Base-by-base conservation (phyloP, 176 grass and related monocot genomes). In the Pontederia paniculata region DNA sequence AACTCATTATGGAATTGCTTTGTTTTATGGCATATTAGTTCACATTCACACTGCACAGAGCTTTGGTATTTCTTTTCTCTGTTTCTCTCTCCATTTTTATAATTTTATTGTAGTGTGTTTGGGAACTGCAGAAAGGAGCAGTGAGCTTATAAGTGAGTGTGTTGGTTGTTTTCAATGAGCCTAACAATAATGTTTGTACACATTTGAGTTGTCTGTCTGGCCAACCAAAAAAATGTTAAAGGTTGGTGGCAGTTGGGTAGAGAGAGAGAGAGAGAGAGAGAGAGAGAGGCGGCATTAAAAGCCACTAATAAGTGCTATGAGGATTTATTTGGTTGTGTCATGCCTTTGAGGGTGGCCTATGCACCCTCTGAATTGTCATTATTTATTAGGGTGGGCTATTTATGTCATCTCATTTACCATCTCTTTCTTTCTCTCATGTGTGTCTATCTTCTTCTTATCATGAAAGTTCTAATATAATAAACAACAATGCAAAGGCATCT, bases 191-290 rank as follows among this genome's bases (percentile, higher is more conserved):
- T 37, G 28, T 37, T 37, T 37, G 28, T 37, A 37, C 28, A 37
- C 28, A 37, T 2, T 37, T 37, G 28, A 37, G 28, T 37, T 37
- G 28, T 37, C 28, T 37, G 28, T 37, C 28, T 37, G 3, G 15
- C 28, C 56, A 22, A 17, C 17, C 42, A 12, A 42, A 63, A 63
- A 15, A 23, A n/a, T 14, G 12, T 60, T 19, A 11, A 19, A 23
- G 60, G 60, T 63, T 20, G 60, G 60, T 63, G 60, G 60, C 12
- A 63, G 60, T 63, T 63, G 60, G 60, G 17, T 23, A 46, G 60
- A 21, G 28, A 37, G 28, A 37, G 28, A 6, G n/a, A n/a, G n/a
- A n/a, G n/a, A 46, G 60, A 21, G 28, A 37, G 28, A 37, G 28
- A 6, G n/a, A 6, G 28, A 37, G 28, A 0, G 28, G 28, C 3